Evolutionary conservation across 2,329 filamentous ascomycete species (phyloP), one percentile per base, ranked within the genome.

Genomic region (Blastomyces silverae): DNA sequence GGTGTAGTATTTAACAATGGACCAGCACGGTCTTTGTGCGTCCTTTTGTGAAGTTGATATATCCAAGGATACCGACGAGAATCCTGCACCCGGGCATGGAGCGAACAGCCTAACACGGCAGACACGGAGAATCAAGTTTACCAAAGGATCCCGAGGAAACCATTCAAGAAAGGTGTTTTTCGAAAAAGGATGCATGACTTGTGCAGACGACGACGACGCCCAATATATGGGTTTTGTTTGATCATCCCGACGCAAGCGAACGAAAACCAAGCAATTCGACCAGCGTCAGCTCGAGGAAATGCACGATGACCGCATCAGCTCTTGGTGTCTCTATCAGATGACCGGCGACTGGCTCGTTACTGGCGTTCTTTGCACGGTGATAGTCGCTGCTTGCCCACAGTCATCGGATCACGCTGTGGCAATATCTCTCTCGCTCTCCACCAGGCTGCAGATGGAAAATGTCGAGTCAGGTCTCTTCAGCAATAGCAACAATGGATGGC

Each of bases 251-350:
- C 15, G 13, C 37, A 59, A 46, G 31, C 56, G 56, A 59, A 44
- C 11, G 22, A 39, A 15, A 28, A 25, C 11, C 31, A 6, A 59
- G 56, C 34, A 37, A 50, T 50, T 50, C n/a, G 48, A 50, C 48
- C 7, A 25, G 8, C n/a, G n/a, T 2, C 48, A 59, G 20, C 13
- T 59, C 5, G 15, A 42, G 56, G 34, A 39, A 8, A 61, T 61
- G 39, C 42, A 61, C 42, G 39, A 61, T 61, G 58, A 61, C 58
- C 39, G 58, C 58, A 61, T 48, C 17, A n/a, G 39, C n/a, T 22
- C 25, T 22, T 22, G 42, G 34, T 20, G 25, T 6, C 44, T 31
- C 44, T n/a, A 61, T 61, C 58, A 61, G 58, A 61, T 50, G 58
- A 61, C 42, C 34, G 42, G 34, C 13, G 22, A 42, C 4, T 42